Percentiles rank a stretch among this genome's conserved stretches.
These are phyloP conservation scores for Otatea glauca DNA, from an alignment of 176 grass and related monocot genomes.

Conservation along the genomic window DNA sequence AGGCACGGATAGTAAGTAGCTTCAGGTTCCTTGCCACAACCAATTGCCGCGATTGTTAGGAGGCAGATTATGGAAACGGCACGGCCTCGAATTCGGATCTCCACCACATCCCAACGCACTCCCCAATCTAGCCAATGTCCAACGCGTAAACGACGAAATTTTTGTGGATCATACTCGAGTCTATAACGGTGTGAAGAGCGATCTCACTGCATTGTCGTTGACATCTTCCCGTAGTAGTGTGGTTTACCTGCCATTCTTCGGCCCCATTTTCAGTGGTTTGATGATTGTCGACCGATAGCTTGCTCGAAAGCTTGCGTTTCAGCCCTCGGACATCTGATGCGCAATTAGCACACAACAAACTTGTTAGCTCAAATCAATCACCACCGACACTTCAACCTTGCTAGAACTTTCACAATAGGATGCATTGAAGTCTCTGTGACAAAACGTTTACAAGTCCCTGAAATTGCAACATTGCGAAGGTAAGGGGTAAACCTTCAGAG, in stretches of 20 bases:
- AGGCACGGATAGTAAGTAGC: constrained; percentile 62
- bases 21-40: constrained; percentile 60
- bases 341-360: neutral
- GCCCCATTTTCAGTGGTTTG: neutral
- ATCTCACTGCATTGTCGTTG: neutral
- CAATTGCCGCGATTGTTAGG: constrained; percentile 43
- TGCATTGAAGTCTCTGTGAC: neutral
- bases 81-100: constrained; percentile 55
- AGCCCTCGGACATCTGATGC: constrained; percentile 60
- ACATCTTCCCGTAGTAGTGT: neutral
- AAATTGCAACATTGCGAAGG: neutral
- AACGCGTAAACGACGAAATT: neutral
- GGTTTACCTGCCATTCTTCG: constrained; percentile 58
- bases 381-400: neutral
- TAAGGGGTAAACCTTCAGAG: neutral
- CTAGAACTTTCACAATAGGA: neutral
- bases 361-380: neutral
- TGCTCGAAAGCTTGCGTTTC: constrained; percentile 68
- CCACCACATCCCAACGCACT: constrained; percentile 66
- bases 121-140: constrained; percentile 33
- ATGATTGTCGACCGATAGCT: constrained; percentile 22
- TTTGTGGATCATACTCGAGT: neutral
- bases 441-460: neutral
- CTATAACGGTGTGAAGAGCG: neutral
- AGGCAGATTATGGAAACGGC: constrained; percentile 63